Conservation (phyloP, 2,329 filamentous ascomycete genomes). For the Monosporascus ibericus region DNA sequence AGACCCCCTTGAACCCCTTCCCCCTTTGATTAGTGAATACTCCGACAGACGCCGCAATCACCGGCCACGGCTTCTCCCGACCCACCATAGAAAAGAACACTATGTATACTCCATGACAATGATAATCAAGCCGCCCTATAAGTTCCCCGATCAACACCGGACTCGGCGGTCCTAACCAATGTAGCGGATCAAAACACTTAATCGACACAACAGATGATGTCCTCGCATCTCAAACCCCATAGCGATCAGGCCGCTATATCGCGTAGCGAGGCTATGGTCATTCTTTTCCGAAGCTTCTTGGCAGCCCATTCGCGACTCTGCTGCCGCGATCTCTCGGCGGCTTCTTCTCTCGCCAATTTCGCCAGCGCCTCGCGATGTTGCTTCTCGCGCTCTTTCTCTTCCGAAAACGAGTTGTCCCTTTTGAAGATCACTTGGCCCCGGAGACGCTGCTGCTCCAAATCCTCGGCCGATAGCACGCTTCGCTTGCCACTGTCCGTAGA, state of each 20-base stretch:
- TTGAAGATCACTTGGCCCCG: constrained; percentile 49
- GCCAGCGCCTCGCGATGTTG: constrained; percentile 48
- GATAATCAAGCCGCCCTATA: too few species aligned
- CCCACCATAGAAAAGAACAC: background rate
- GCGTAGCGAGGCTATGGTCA: constrained; percentile 18
- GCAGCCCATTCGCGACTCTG: constrained; percentile 58
- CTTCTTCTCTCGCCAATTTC: constrained; percentile 50
- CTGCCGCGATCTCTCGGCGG: constrained; percentile 54
- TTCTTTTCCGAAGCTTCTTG: constrained; percentile 42
- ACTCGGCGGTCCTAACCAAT: background rate
- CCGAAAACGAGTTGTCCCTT: constrained; percentile 42
- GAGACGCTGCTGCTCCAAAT: constrained; percentile 43
- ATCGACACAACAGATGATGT: background rate
- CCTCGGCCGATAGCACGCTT: constrained; percentile 44
- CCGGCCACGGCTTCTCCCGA: background rate
- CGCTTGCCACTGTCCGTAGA: constrained; percentile 41
- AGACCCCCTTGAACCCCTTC: too few species aligned
- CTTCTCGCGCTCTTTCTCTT: constrained; percentile 46
- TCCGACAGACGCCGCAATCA: background rate
- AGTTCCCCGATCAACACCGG: too few species aligned
- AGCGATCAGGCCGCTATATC: constrained; percentile 8
- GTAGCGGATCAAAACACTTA: background rate
- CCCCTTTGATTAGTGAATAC: background rate
- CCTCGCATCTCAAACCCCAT: constrained; percentile 1
- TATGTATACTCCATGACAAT: background rate